Conservation (phyloP, 2,329 filamentous ascomycete species). For the Colletotrichum simmondsii region DNA sequence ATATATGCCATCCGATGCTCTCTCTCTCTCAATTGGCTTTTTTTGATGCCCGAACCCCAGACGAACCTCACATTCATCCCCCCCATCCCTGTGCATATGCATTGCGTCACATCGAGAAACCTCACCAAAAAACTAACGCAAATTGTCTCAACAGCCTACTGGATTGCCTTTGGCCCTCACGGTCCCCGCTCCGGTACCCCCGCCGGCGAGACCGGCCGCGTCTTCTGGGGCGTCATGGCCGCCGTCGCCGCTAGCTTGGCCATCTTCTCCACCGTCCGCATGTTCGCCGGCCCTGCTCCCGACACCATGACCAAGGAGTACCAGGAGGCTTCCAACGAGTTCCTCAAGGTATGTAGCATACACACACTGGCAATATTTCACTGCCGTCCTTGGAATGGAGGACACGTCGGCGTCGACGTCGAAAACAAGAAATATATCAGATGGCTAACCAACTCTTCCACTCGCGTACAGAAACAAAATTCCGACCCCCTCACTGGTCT, state of each 20-base stretch:
- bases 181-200: slow-evolving; percentile 87
- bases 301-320: slow-evolving; percentile 96
- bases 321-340: slow-evolving; percentile 96
- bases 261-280: slow-evolving; percentile 78
- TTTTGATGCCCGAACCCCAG: not conserved
- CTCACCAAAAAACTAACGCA: slow-evolving; percentile 47
- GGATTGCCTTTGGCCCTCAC: slow-evolving; percentile 97
- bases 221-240: slow-evolving; percentile 78
- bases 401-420: not conserved
- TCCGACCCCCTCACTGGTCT: slow-evolving; percentile 89
- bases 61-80: slow-evolving; percentile 6
- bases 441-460: not conserved
- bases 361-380: no score
- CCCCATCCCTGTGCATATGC: slow-evolving; percentile 26
- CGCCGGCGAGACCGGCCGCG: slow-evolving; percentile 84
- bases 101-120: slow-evolving; percentile 34
- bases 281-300: slow-evolving; percentile 78
- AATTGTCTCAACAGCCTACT: slow-evolving; percentile 80
- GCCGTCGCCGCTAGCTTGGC: slow-evolving; percentile 74
- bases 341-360: slow-evolving; percentile 74
- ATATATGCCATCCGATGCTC: not conserved
- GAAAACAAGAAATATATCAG: no score
- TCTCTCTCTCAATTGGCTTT: not conserved
- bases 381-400: no score
- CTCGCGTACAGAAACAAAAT: slow-evolving; percentile 74